Conservation (phyloP, 2,329 filamentous ascomycete genomes). For the Leptographium galeiforme region DNA sequence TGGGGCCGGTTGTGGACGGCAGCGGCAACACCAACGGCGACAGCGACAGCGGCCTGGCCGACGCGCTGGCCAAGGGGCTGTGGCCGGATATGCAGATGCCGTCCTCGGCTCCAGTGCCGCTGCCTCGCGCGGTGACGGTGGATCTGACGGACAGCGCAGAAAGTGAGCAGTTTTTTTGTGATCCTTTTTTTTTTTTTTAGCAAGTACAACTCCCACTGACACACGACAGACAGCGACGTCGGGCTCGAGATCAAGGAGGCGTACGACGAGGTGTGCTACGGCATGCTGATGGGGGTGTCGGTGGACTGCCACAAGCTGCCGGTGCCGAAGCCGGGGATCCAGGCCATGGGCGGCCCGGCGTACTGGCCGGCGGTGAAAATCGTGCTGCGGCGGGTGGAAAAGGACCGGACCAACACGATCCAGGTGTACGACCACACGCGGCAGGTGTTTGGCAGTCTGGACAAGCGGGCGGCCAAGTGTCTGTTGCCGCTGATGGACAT, state of each 20-base stretch:
- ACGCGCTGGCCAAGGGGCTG: not conserved
- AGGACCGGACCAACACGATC: constrained; percentile 46
- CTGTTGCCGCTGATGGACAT: constrained; percentile 64
- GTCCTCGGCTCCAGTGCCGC: constrained; percentile 13
- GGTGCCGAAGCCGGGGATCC: constrained; percentile 48
- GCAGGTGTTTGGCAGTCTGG: constrained; percentile 63
- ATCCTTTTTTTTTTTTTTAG: no score
- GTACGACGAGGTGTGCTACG: constrained; percentile 63
- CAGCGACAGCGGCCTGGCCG: constrained; percentile 44
- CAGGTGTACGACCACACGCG: constrained; percentile 60
- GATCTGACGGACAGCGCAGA: constrained; percentile 40
- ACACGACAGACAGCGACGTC: not conserved
- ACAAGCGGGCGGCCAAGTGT: constrained; percentile 50
- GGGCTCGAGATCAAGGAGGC: constrained; percentile 40
- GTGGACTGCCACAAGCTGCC: constrained; percentile 58
- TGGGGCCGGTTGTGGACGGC: not conserved
- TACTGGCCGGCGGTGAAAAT: constrained; percentile 68
- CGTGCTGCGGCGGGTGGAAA: constrained; percentile 45
- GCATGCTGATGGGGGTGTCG: constrained; percentile 55
- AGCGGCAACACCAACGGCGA: constrained; percentile 23
- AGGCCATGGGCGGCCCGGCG: constrained; percentile 40
- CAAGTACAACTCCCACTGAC: no score
- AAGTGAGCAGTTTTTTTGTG: not conserved
- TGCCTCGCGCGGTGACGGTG: constrained; percentile 29
- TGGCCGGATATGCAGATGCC: not conserved